Conservation (phyloP, 2,329 filamentous ascomycete species). For the Scedosporium minutisporum region DNA sequence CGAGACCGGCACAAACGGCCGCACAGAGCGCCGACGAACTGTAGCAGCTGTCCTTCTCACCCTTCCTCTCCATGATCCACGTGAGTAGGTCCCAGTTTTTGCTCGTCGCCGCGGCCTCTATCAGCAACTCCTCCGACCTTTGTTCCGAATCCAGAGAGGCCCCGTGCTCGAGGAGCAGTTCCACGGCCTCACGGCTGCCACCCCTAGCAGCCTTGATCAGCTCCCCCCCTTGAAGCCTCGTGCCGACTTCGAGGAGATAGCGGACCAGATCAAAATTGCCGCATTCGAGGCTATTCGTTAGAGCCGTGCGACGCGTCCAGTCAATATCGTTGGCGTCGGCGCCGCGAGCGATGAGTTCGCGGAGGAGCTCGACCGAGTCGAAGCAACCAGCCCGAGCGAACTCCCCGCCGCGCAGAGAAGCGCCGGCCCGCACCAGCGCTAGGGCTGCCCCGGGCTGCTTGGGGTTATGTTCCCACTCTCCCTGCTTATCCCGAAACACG, state of each 20-base stretch:
- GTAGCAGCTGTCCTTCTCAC: background rate
- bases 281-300: background rate
- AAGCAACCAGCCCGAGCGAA: background rate
- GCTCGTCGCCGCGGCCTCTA: background rate
- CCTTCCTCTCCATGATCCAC: background rate
- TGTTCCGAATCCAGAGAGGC: background rate
- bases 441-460: background rate
- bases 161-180: background rate
- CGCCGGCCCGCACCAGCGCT: background rate
- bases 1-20: background rate
- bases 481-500: background rate
- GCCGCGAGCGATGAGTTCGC: background rate
- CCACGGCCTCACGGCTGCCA: background rate
- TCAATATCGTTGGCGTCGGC: background rate
- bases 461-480: background rate
- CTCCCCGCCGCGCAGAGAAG: background rate
- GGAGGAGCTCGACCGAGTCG: background rate
- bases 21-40: background rate
- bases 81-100: background rate
- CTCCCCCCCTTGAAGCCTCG: background rate
- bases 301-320: background rate
- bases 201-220: background rate
- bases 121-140: background rate
- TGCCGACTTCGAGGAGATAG: background rate
- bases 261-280: background rate